phyloP scores from a whole-genome alignment of 306 rosid species.

The Vigna hirtella region DNA sequence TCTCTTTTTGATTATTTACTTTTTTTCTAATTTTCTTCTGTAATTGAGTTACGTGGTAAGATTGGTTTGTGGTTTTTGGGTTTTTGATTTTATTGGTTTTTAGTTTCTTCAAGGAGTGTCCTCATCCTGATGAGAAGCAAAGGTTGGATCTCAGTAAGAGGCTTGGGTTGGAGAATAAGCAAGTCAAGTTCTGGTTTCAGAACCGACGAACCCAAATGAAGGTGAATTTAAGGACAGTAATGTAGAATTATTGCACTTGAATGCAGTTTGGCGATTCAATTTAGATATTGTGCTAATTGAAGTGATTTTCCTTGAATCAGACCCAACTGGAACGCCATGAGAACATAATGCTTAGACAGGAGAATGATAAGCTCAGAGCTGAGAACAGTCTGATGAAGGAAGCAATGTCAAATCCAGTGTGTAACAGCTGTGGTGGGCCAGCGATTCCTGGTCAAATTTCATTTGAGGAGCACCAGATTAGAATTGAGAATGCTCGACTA shows the following conservation, averaged over 20 bases:
- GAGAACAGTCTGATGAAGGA: slow-evolving; percentile 89
- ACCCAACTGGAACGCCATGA: slow-evolving; percentile 97
- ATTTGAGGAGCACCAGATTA: slow-evolving; percentile 87
- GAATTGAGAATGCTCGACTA: slow-evolving; percentile 90
- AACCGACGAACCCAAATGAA: slow-evolving; percentile 96
- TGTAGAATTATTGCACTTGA: not conserved
- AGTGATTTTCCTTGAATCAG: slow-evolving; percentile 55
- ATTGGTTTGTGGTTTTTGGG: not conserved
- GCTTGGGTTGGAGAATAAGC: slow-evolving; percentile 85
- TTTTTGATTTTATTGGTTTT: slow-evolving; percentile 40
- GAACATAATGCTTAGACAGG: slow-evolving; percentile 82
- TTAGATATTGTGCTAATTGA: slow-evolving; percentile 10
- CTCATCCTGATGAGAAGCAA: slow-evolving; percentile 98
- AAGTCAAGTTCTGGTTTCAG: slow-evolving; percentile 99
- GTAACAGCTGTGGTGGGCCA: slow-evolving; percentile 88
- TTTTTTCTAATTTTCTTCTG: not conserved
- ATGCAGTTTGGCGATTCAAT: slow-evolving; percentile 27
- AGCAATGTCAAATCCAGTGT: slow-evolving; percentile 80
- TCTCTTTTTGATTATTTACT: not conserved
- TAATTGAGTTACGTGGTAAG: slow-evolving; percentile 28
- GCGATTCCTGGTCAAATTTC: slow-evolving; percentile 91
- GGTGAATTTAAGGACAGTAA: slow-evolving; percentile 52
- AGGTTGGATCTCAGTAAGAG: slow-evolving; percentile 81
- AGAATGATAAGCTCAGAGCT: slow-evolving; percentile 89
- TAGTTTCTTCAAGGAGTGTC: slow-evolving; percentile 94